These are phyloP conservation scores for Colletotrichum tropicicola DNA, from an alignment of 2,329 filamentous ascomycete species.

Conservation along the genomic window DNA sequence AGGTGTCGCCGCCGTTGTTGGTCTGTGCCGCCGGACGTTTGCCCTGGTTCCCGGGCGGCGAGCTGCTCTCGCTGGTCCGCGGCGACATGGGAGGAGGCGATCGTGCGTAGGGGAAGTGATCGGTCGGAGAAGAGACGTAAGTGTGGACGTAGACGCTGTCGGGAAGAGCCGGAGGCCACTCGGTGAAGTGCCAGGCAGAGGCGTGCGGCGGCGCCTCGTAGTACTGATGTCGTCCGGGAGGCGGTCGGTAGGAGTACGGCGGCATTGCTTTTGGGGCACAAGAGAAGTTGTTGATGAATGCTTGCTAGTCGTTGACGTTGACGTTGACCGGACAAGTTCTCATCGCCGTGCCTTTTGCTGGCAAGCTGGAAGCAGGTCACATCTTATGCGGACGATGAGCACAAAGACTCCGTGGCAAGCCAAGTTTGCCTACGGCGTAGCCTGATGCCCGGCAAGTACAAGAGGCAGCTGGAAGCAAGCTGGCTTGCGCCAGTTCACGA, in stretches of 20 bases:
- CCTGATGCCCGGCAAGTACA: not conserved
- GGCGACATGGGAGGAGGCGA: not conserved
- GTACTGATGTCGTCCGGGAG: not conserved
- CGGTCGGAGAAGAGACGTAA: not conserved
- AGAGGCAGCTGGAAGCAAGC: not conserved
- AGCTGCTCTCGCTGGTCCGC: not conserved
- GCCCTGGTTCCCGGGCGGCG: not conserved
- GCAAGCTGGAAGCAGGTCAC: not conserved
- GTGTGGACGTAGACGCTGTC: not conserved
- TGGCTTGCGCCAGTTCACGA: not conserved
- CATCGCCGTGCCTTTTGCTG: too few relatives aligned
- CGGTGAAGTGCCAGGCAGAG: not conserved
- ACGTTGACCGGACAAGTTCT: too few relatives aligned
- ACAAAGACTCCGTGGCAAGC: not conserved
- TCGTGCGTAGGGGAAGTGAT: not conserved
- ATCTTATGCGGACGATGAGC: not conserved
- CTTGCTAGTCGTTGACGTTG: not conserved
- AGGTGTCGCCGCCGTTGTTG: not conserved
- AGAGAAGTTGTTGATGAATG: too few relatives aligned
- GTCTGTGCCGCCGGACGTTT: not conserved
- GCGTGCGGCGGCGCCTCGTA: not conserved
- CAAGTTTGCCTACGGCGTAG: not conserved
- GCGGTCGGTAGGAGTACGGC: not conserved
- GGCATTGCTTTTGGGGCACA: not conserved
- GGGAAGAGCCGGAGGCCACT: not conserved